Evolutionary conservation across 225 moss, liverwort and hornwort species (phyloP).

Genomic region (Pseudisothecium myosuroides): DNA sequence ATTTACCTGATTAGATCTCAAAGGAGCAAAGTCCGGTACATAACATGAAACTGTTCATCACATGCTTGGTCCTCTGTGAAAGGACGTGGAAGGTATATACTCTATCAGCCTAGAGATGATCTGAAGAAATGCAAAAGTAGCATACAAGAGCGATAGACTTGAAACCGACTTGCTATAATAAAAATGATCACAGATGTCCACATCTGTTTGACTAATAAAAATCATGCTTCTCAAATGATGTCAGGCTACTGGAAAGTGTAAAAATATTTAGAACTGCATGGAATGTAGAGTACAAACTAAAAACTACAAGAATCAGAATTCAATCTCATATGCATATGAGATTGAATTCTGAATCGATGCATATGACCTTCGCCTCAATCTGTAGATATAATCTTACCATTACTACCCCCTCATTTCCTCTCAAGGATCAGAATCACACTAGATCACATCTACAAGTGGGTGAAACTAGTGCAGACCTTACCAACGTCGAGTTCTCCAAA

Average conservation of each 20-base stretch:
- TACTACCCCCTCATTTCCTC: not conserved
- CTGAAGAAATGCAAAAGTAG: not conserved
- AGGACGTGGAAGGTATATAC: not conserved
- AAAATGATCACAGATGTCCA: not conserved
- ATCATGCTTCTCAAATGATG: not conserved
- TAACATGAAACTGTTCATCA: not conserved
- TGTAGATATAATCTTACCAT: not conserved
- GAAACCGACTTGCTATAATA: not conserved
- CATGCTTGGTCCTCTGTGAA: not conserved
- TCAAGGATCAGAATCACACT: not conserved
- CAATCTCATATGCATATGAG: not conserved
- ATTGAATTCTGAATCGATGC: not conserved
- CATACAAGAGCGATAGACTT: not conserved
- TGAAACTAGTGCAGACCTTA: not conserved
- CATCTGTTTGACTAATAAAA: not conserved
- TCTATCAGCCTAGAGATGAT: not conserved
- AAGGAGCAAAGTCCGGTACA: not conserved
- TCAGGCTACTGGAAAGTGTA: not conserved
- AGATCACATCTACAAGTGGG: not conserved
- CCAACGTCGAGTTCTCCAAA: not conserved
- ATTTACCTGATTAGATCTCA: not conserved
- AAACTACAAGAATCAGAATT: not conserved
- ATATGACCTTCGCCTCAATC: not conserved
- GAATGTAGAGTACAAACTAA: not conserved
- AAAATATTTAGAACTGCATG: not conserved